Conservation (phyloP, 192 early-diverging fungal genomes). For the Coemansia sp. region DNA sequence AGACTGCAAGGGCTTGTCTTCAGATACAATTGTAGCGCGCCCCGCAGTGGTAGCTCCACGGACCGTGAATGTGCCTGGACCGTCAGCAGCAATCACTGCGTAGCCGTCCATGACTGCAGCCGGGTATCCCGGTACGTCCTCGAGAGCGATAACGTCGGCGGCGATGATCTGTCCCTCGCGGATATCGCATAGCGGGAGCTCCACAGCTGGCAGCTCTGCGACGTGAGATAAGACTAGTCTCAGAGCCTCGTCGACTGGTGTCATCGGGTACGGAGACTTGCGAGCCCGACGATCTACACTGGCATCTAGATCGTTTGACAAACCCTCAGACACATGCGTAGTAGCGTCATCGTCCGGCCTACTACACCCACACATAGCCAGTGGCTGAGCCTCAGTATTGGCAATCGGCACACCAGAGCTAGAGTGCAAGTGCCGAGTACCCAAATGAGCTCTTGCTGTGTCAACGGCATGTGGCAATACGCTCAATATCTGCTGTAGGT, state of each 20-base stretch:
- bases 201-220: constrained; percentile 17
- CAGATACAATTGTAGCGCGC: background rate
- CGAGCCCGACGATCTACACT: constrained; percentile 70
- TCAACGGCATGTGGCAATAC: constrained; percentile 87
- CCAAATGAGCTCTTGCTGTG: constrained; percentile 25
- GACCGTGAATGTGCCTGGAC: constrained; percentile 80
- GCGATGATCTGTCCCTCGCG: constrained; percentile 70
- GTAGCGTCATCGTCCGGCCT: constrained; percentile 22
- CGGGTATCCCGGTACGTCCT: constrained; percentile 82
- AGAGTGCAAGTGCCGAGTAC: constrained; percentile 21
- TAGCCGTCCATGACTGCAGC: constrained; percentile 96
- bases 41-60: constrained; percentile 65
- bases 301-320: constrained; percentile 15
- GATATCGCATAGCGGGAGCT: constrained; percentile 28
- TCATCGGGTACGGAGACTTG: constrained; percentile 83
- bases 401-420: background rate
- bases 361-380: constrained; percentile 32
- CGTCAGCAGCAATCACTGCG: constrained; percentile 83
- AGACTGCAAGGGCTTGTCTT: constrained; percentile 34
- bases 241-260: constrained; percentile 72
- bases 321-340: background rate
- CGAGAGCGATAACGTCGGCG: constrained; percentile 71
- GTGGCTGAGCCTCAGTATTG: background rate
- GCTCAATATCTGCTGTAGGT: constrained; percentile 70
- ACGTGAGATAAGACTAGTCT: constrained; percentile 54